Percentiles rank a stretch among this genome's conserved stretches.
These are phyloP conservation scores for Pistacia integerrima DNA, from an alignment of 345 rosid species.

Conservation along the genomic window DNA sequence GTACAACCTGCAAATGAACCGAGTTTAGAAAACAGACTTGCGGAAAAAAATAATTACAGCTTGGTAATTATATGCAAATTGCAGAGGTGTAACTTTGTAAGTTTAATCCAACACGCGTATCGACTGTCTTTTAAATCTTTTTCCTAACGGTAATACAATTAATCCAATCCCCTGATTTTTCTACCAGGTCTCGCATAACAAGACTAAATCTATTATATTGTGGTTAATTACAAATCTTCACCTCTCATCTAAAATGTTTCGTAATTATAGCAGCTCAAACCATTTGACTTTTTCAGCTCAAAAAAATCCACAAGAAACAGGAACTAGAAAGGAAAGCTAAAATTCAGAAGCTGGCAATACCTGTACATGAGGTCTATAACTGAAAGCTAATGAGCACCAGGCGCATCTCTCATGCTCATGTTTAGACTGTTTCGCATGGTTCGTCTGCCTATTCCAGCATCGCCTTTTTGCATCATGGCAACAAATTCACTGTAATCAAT, in stretches of 20 bases:
- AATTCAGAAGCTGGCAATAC: constrained; percentile 18
- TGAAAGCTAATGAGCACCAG: constrained; percentile 37
- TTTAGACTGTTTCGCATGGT: constrained; percentile 94
- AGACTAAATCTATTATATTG: background rate
- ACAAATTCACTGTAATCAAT: constrained; percentile 97
- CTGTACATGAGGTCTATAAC: constrained; percentile 27
- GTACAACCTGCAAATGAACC: constrained; percentile 33
- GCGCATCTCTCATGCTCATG: constrained; percentile 90
- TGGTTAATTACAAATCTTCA: background rate
- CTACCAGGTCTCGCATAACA: background rate
- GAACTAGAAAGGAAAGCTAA: background rate
- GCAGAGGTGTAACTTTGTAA: background rate
- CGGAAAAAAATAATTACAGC: background rate
- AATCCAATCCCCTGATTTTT: background rate
- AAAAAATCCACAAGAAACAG: background rate
- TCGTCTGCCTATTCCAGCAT: constrained; percentile 93
- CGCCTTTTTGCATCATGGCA: constrained; percentile 99
- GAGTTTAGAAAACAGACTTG: constrained; percentile 3
- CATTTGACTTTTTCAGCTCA: background rate
- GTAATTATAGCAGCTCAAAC: background rate
- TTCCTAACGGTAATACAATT: background rate
- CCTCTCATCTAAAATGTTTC: background rate
- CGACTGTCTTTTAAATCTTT: background rate
- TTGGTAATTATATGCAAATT: background rate
- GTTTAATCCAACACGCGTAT: background rate